Evolutionary conservation across 345 rosid species (phyloP).

Genomic region (Streptanthus diversifolius): DNA sequence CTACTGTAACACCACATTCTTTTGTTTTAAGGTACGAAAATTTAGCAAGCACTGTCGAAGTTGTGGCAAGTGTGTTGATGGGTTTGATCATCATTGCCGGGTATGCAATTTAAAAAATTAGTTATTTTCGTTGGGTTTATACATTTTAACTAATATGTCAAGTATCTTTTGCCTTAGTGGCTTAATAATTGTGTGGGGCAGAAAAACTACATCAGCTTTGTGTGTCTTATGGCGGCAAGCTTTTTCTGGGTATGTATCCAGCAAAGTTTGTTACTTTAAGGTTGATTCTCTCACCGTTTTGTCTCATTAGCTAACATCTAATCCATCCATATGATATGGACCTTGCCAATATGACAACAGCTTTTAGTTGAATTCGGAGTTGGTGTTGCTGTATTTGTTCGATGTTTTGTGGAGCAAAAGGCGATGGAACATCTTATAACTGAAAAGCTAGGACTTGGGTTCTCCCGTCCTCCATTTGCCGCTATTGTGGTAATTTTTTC

Average conservation of each 20-base stretch:
- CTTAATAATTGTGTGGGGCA: slow-evolving; percentile 91
- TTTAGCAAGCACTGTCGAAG: slow-evolving; percentile 98
- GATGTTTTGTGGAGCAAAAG: slow-evolving; percentile 70
- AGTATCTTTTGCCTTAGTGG: slow-evolving; percentile 60
- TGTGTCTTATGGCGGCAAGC: slow-evolving; percentile 85
- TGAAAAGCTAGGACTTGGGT: slow-evolving; percentile 80
- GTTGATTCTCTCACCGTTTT: neutral
- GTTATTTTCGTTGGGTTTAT: neutral
- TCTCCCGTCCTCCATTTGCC: slow-evolving; percentile 75
- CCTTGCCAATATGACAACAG: slow-evolving; percentile 37
- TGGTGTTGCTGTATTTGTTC: slow-evolving; percentile 82
- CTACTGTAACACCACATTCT: neutral
- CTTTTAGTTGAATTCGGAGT: slow-evolving; percentile 82
- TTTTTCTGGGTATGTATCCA: slow-evolving; percentile 71
- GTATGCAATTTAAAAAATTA: slow-evolving; percentile 41
- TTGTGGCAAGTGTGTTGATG: slow-evolving; percentile 92
- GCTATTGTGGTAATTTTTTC: slow-evolving; percentile 57
- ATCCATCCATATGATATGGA: neutral
- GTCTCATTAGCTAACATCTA: neutral
- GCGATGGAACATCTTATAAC: slow-evolving; percentile 68
- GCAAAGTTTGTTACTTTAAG: neutral
- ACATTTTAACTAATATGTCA: neutral
- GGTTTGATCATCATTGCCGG: slow-evolving; percentile 97
- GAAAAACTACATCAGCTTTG: slow-evolving; percentile 81
- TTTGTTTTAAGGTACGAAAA: slow-evolving; percentile 59